Evolutionary conservation across 1,139 yeast species (phyloP), one percentile per base, ranked within the genome.

Genomic region (Candida glucosophila): DNA sequence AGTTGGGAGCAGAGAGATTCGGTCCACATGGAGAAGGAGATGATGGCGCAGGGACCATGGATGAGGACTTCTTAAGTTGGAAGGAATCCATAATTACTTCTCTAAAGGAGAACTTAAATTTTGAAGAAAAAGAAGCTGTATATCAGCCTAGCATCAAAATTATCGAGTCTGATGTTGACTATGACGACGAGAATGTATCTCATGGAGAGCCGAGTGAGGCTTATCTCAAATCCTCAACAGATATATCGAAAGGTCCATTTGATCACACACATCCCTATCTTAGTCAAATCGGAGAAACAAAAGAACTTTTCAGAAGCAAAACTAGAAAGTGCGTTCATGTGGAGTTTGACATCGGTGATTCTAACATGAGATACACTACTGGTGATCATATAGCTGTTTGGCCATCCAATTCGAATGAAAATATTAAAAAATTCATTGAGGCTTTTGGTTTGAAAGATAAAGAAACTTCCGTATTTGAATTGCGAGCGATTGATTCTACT

Each of bases 311-410:
- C 60, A 61, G 59, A 31, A 60, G 77, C 2, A 49, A 59, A 12
- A 71, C 65, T 21, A 77, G 97, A 58, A 71, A 73, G 39, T 90
- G 98, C 59, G 73, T 90, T 33, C 98, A 90, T 49, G 74, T 80
- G 30, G 98, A 90, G 52, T 75, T 92, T 41, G 96, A 88, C 44
- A 58, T 86, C 26, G 66, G 85, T 2, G 70, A 58, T 21, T 73
- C 92, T 4, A 80, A 81, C 43, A 61, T 90, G 48, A 76, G 79
- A 45, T 90, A 90, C 53, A 66, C 86, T 27, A 90, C 98, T 7
- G 98, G 98, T 51, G 98, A 90, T 51, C 98, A 90, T 55, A 60
- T 90, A 40, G 97, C 95, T 8, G 62, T 90, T 32, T 82, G 96
- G 93, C 90, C 97, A 20, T 83, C 92, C 21, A 90, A 90, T 53